Base-by-base conservation (phyloP, 306 rosid genomes). In the Clitoria ternatea region DNA sequence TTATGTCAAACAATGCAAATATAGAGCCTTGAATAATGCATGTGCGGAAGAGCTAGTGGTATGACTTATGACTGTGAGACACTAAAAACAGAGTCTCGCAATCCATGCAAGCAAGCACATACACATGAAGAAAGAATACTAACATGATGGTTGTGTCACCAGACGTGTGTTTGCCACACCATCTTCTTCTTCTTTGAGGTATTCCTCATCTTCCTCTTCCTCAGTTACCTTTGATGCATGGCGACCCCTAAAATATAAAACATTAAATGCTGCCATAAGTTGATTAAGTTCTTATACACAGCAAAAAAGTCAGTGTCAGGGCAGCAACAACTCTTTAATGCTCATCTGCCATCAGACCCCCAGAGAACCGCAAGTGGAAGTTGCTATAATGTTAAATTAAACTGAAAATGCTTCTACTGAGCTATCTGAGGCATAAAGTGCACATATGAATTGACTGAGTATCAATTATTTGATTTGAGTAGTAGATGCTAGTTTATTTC, bases 191-290 rank as follows among this genome's bases (percentile, higher is more conserved):
- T 89, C 99, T 66, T 91, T 94, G 5, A 94, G 91, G 73, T 77
- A 94, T 67, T 91, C 97, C 80, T 94, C 99, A 49, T 94, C 99
- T 77, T 94, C 99, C 76, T 94, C 99, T 69, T 94, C 97, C 80
- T 94, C 99, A 52, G 99, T 94, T 64, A 91, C 53, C 82, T 94
- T 94, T 33, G 97, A 94, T 14, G 97, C 97, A 85, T 94, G 99
- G 45, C 99, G 99, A 36, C 99, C 99, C 89, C 96, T 91, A 66
- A 78, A 54, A 48, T 14, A 77, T 47, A 64, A 47, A 69, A 70
- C 77, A 61, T 40, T 53, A 12, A 83, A 74, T 36, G 44, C 11
- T 42, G 15, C 56, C 44, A 35, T 55, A 70, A 59, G 53, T 48
- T 63, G 12, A n/a, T 70, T 55, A 70, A 59, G 53, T 48, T 63